Evolutionary conservation across 129 eudicot genomes (phyloP).

Genomic region (Glebionis coronaria): DNA sequence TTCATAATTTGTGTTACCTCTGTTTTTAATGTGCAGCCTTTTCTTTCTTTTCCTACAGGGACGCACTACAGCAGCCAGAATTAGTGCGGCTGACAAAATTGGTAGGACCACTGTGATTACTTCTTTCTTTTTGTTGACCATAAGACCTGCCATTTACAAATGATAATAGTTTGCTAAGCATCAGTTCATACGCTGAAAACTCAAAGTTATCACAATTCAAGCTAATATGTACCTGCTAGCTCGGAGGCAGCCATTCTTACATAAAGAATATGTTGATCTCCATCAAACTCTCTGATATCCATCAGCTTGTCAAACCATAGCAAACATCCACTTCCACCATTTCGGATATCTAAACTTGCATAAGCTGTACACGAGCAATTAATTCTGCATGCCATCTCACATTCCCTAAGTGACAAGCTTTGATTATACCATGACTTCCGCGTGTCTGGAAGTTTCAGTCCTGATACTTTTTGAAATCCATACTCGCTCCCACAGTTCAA

Average conservation of each 20-base stretch:
- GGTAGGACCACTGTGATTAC: not conserved
- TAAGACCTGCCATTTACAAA: not conserved
- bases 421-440: constrained; percentile 25
- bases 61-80: constrained; percentile 5
- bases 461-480: constrained; percentile 18
- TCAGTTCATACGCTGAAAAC: not conserved
- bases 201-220: too few relatives aligned
- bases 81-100: not conserved
- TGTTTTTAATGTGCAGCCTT: not conserved
- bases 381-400: constrained; percentile 27
- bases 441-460: constrained; percentile 38
- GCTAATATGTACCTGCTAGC: not conserved
- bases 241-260: constrained; percentile 28
- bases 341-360: constrained; percentile 27
- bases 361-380: constrained; percentile 43
- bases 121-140: not conserved
- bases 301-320: constrained; percentile 33
- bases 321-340: constrained; percentile 38
- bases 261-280: constrained; percentile 22
- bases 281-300: constrained; percentile 23
- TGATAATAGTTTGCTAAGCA: not conserved
- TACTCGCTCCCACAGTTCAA: constrained; percentile 12
- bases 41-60: not conserved
- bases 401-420: constrained; percentile 33
- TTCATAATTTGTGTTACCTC: too few relatives aligned